phyloP scores from a whole-genome alignment of 2,329 filamentous ascomycete species.

The Geosmithia morbida region DNA sequence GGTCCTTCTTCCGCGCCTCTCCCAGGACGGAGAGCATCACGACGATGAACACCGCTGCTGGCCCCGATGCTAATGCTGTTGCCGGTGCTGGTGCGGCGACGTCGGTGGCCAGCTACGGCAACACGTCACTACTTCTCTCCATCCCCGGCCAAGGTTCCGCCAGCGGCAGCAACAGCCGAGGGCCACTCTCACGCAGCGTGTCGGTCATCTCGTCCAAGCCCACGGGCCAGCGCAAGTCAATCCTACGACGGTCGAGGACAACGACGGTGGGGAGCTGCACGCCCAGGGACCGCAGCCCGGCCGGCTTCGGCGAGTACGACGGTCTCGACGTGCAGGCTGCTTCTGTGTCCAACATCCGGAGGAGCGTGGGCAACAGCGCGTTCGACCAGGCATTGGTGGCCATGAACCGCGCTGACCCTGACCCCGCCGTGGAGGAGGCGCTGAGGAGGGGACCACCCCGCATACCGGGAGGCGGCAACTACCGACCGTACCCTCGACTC shows the following conservation, averaged over 20 bases:
- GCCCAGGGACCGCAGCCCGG: background rate
- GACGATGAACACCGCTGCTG: too few relatives aligned
- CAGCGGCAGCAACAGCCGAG: background rate
- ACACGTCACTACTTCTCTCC: background rate
- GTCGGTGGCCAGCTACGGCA: too few relatives aligned
- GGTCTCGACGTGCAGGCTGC: constrained; percentile 1
- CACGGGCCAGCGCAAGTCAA: background rate
- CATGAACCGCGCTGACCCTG: background rate
- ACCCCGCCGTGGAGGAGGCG: background rate
- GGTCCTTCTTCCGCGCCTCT: background rate
- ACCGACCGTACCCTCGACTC: constrained; percentile 1
- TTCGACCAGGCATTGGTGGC: constrained; percentile 11
- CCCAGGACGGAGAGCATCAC: too few relatives aligned
- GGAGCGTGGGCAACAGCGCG: constrained; percentile 10
- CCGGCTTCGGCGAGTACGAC: background rate
- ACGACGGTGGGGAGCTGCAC: background rate
- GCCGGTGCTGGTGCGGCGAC: too few relatives aligned
- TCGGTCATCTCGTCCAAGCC: background rate
- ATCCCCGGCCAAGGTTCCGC: background rate
- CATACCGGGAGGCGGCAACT: background rate
- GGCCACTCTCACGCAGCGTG: background rate
- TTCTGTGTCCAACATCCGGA: constrained; percentile 5
- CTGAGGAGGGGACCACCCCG: background rate
- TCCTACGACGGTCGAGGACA: background rate
- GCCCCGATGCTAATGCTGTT: too few relatives aligned